A percentile compares a stretch with the other conserved stretches of the same genome.
These are phyloP conservation scores for Amauroascus niger DNA, from an alignment of 2,329 filamentous ascomycete genomes.

Conservation along the genomic window DNA sequence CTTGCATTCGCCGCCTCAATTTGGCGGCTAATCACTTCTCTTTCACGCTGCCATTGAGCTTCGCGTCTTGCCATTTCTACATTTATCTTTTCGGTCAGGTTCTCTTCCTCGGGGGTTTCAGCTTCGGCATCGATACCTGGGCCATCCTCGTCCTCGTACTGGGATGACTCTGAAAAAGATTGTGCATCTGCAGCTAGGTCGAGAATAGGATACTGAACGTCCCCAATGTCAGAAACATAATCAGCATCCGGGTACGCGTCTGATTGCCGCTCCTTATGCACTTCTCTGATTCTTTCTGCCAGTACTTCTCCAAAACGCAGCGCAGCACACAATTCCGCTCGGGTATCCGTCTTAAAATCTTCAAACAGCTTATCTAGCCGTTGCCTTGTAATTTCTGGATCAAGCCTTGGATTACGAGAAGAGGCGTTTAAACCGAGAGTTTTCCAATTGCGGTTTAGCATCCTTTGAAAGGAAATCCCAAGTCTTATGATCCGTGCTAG, in stretches of 20 bases:
- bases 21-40: constrained; percentile 36
- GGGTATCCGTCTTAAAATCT: constrained; percentile 31
- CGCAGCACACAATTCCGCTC: constrained; percentile 34
- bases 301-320: constrained; percentile 37
- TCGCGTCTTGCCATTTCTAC: constrained; percentile 27
- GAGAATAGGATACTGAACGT: background rate
- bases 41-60: constrained; percentile 38
- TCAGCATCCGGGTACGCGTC: background rate
- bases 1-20: constrained; percentile 36
- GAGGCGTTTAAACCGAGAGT: constrained; percentile 1
- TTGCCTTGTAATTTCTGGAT: constrained; percentile 21
- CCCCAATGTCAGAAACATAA: background rate
- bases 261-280: background rate
- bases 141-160: background rate
- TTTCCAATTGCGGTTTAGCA: constrained; percentile 17
- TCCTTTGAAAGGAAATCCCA: constrained; percentile 31
- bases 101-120: background rate
- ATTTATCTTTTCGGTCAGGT: constrained; percentile 8
- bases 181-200: background rate
- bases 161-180: background rate
- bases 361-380: constrained; percentile 30
- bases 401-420: constrained; percentile 8
- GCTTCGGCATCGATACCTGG: background rate
- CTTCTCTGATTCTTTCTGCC: constrained; percentile 27
- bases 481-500: constrained; percentile 30